A percentile compares a stretch with the other conserved stretches of the same genome.
These are phyloP conservation scores for Ophiocordyceps sinensis DNA, from an alignment of 2,329 filamentous ascomycete species.

Conservation along the genomic window DNA sequence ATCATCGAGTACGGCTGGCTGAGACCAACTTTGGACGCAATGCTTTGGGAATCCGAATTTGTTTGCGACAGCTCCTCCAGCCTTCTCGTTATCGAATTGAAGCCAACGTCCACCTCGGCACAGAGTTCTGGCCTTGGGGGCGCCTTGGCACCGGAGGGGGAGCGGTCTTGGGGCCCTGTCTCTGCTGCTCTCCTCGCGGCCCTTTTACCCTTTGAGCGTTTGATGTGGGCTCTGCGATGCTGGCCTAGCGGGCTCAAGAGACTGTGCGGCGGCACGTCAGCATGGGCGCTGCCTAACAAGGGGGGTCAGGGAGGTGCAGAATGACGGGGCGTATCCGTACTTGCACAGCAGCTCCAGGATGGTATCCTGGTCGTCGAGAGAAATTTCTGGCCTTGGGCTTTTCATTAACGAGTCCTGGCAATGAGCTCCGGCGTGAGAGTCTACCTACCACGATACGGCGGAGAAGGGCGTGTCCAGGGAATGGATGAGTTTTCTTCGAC, in stretches of 20 bases:
- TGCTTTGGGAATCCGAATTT: background rate
- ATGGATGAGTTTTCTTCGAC: conserved; percentile 43
- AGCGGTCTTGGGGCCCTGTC: background rate
- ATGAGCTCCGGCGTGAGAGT: background rate
- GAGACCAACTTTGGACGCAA: background rate
- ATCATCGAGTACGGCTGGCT: conserved; percentile 31
- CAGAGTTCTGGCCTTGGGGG: conserved; percentile 33
- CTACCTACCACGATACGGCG: conserved; percentile 41
- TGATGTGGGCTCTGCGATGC: conserved; percentile 38
- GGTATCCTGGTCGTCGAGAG: conserved; percentile 41
- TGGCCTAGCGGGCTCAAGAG: conserved; percentile 49
- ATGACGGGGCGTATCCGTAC: conserved; percentile 27
- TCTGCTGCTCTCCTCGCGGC: conserved; percentile 31
- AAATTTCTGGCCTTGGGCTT: conserved; percentile 43
- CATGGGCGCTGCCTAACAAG: background rate
- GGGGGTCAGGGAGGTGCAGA: background rate
- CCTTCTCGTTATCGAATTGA: conserved; percentile 46
- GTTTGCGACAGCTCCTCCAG: conserved; percentile 31
- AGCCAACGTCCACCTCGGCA: conserved; percentile 46
- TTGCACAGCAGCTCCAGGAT: conserved; percentile 54
- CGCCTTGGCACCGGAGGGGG: conserved; percentile 1
- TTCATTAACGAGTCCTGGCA: background rate
- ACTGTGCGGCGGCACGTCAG: conserved; percentile 21
- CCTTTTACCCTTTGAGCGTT: conserved; percentile 47
- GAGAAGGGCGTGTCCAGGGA: conserved; percentile 54